Percentiles rank a stretch among this genome's conserved stretches.
Conservation (phyloP, 2,329 filamentous ascomycete species). For the Microdochium bolleyi region DNA sequence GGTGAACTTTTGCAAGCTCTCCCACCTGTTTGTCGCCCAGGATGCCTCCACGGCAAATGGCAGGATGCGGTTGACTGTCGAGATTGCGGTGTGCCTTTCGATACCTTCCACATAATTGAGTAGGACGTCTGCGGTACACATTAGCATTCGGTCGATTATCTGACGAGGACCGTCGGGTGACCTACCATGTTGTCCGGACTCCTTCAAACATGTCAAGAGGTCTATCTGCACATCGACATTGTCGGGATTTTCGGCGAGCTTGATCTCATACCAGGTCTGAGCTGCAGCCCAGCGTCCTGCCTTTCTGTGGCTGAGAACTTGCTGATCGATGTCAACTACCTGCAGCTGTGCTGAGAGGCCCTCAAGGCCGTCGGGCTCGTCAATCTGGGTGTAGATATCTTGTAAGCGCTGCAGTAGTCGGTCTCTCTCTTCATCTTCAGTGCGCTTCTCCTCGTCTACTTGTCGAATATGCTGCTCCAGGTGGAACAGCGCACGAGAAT, state of each 20-base stretch:
- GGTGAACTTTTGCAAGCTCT: slow-evolving; percentile 62
- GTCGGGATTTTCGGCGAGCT: slow-evolving; percentile 70
- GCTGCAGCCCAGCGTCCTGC: slow-evolving; percentile 89
- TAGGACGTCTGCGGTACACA: slow-evolving; percentile 56
- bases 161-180: slow-evolving; percentile 2
- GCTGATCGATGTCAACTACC: slow-evolving; percentile 84
- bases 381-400: slow-evolving; percentile 93
- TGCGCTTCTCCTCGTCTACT: slow-evolving; percentile 31
- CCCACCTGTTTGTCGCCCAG: slow-evolving; percentile 83
- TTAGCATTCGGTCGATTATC: slow-evolving; percentile 9
- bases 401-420: slow-evolving; percentile 72
- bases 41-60: slow-evolving; percentile 86
- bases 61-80: slow-evolving; percentile 55
- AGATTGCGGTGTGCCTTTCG: slow-evolving; percentile 34
- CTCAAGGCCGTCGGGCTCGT: slow-evolving; percentile 94
- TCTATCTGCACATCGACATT: slow-evolving; percentile 74
- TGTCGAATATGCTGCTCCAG: slow-evolving; percentile 80
- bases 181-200: slow-evolving; percentile 89
- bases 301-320: slow-evolving; percentile 87
- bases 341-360: slow-evolving; percentile 85
- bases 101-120: slow-evolving; percentile 82
- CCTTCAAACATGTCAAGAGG: slow-evolving; percentile 79
- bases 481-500: slow-evolving; percentile 85
- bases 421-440: slow-evolving; percentile 44
- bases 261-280: slow-evolving; percentile 95